phyloP scores from a whole-genome alignment of 108 stramenopile genomes.

The Seminavis robusta region DNA sequence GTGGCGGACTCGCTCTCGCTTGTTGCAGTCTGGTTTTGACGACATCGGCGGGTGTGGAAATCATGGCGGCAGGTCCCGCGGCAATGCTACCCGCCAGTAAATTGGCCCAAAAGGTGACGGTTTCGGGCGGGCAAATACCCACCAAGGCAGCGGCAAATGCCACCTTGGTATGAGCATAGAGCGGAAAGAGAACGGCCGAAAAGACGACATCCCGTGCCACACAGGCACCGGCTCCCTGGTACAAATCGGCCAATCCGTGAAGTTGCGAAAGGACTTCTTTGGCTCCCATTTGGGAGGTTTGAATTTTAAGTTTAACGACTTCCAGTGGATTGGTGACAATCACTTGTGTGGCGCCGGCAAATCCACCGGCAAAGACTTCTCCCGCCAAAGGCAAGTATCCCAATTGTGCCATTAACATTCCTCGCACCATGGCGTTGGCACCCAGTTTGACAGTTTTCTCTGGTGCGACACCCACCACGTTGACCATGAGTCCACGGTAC shows the following conservation, averaged over 20 bases:
- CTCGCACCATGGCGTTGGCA: slow-evolving; percentile 39
- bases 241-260: slow-evolving; percentile 24
- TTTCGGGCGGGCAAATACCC: not conserved
- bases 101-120: too few relatives aligned
- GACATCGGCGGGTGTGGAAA: slow-evolving; percentile 45
- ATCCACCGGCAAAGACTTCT: slow-evolving; percentile 48
- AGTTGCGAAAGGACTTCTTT: slow-evolving; percentile 8
- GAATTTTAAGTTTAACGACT: slow-evolving; percentile 64
- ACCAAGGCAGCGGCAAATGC: slow-evolving; percentile 23
- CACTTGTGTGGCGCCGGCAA: slow-evolving; percentile 61
- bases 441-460: slow-evolving; percentile 63
- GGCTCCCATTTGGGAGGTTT: slow-evolving; percentile 34
- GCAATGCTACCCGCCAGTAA: slow-evolving; percentile 47
- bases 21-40: slow-evolving; percentile 43
- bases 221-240: slow-evolving; percentile 53
- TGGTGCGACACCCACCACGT: slow-evolving; percentile 56
- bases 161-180: too few relatives aligned
- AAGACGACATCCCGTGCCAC: slow-evolving; percentile 65
- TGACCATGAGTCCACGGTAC: slow-evolving; percentile 45
- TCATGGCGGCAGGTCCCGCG: slow-evolving; percentile 35
- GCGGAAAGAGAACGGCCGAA: slow-evolving; percentile 60
- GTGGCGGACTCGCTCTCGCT: slow-evolving; percentile 39
- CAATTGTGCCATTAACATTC: too few relatives aligned
- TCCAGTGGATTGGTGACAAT: slow-evolving; percentile 76
- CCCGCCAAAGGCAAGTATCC: too few relatives aligned